These are phyloP conservation scores for Vigna hirtella DNA, from an alignment of 306 rosid genomes.

Conservation along the genomic window DNA sequence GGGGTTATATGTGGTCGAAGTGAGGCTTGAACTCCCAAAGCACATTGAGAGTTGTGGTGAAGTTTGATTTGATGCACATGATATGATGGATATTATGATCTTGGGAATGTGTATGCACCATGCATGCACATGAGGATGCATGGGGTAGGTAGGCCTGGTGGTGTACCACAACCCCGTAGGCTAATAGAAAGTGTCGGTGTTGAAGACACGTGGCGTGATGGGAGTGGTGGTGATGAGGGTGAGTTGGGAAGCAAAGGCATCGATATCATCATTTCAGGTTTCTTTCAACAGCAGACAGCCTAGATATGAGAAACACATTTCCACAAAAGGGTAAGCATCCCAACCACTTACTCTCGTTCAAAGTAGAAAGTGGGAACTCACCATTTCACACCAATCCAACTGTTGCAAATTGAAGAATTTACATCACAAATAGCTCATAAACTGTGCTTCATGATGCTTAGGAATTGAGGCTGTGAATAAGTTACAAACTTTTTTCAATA, in stretches of 20 bases:
- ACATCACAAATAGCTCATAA: too few relatives aligned
- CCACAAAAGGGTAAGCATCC: slow-evolving; percentile 39
- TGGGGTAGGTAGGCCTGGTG: slow-evolving; percentile 26
- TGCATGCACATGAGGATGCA: slow-evolving; percentile 50
- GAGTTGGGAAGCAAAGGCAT: slow-evolving; percentile 74
- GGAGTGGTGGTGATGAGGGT: slow-evolving; percentile 57
- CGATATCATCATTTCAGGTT: slow-evolving; percentile 58
- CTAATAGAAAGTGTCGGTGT: slow-evolving; percentile 72
- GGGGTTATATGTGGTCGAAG: slow-evolving; percentile 47
- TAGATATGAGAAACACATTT: slow-evolving; percentile 35
- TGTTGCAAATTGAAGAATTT: too few relatives aligned
- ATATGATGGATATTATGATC: slow-evolving; percentile 40
- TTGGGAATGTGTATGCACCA: slow-evolving; percentile 53
- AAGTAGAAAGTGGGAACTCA: background rate
- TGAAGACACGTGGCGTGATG: slow-evolving; percentile 55
- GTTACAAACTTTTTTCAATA: too few relatives aligned
- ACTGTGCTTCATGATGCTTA: too few relatives aligned
- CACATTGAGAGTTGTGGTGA: slow-evolving; percentile 49
- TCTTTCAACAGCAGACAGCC: slow-evolving; percentile 60
- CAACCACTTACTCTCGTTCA: slow-evolving; percentile 24
- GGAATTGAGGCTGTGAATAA: too few relatives aligned
- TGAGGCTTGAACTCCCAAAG: slow-evolving; percentile 43
- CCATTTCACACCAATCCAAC: too few relatives aligned
- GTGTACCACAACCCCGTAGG: slow-evolving; percentile 55
- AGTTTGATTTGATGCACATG: slow-evolving; percentile 48